Percentiles rank a stretch among this genome's conserved stretches.
Conservation (phyloP, 2,329 filamentous ascomycete species). For the Penicillium sp. region DNA sequence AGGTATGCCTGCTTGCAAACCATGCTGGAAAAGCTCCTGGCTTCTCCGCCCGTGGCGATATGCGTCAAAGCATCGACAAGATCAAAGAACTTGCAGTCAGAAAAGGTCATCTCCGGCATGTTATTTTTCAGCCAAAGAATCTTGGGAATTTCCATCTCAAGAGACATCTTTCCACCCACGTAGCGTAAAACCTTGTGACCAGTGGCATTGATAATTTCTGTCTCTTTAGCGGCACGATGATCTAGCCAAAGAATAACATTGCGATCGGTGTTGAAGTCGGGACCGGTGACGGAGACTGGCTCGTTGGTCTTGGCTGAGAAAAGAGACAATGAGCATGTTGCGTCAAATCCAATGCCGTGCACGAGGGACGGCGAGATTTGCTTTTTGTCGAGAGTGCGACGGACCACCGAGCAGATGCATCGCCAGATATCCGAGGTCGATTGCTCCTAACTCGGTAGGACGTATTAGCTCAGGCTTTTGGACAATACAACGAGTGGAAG, state of each 20-base stretch:
- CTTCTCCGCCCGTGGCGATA: constrained; percentile 89
- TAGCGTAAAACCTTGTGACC: constrained; percentile 92
- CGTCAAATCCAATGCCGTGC: constrained; percentile 93
- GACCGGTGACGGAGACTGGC: constrained; percentile 86
- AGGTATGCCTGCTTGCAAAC: constrained; percentile 98
- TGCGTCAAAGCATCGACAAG: constrained; percentile 91
- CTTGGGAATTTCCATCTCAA: constrained; percentile 99
- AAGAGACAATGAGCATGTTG: constrained; percentile 95
- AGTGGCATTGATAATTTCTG: constrained; percentile 89
- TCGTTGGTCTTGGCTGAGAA: constrained; percentile 88
- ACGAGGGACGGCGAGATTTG: constrained; percentile 76
- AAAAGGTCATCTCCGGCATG: constrained; percentile 94
- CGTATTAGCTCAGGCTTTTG: too few relatives aligned
- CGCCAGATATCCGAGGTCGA: constrained; percentile 97
- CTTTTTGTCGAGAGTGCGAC: constrained; percentile 79
- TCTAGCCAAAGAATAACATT: constrained; percentile 98
- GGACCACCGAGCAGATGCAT: constrained; percentile 88
- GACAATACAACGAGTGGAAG: too few relatives aligned
- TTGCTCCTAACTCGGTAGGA: constrained; percentile 71
- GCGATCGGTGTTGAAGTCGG: constrained; percentile 83
- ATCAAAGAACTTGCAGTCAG: constrained; percentile 96
- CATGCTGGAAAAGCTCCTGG: constrained; percentile 89
- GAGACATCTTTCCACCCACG: constrained; percentile 96
- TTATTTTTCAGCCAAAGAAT: constrained; percentile 98
- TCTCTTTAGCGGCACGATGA: constrained; percentile 88